These are phyloP conservation scores for Globisporangium emineosum DNA, from an alignment of 352 stramenopile species.

Conservation along the genomic window DNA sequence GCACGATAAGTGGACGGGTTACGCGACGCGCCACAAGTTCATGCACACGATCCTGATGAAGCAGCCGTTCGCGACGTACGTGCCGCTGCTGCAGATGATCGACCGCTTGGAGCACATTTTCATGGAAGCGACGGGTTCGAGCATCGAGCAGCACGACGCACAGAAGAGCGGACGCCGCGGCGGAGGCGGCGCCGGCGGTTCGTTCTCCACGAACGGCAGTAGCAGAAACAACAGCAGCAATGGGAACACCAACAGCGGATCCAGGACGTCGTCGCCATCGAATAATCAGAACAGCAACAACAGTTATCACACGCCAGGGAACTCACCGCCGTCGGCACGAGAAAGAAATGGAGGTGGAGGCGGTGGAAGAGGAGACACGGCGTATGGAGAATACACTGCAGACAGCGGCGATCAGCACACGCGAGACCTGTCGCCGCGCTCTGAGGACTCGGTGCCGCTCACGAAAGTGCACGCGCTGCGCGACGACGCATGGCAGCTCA, in stretches of 20 bases:
- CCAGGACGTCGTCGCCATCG: conserved; percentile 2
- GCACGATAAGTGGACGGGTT: conserved; percentile 90
- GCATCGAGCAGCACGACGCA: conserved; percentile 81
- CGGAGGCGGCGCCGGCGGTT: conserved; percentile 18
- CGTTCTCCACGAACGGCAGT: conserved; percentile 1
- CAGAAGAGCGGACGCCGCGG: conserved; percentile 46
- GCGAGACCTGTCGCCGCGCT: conserved; percentile 33
- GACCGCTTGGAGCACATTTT: conserved; percentile 86
- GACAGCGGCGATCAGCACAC: conserved; percentile 5
- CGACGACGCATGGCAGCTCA: conserved; percentile 69
- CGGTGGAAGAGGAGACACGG: neutral
- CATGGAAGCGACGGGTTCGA: conserved; percentile 83
- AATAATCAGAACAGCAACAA: conserved; percentile 7
- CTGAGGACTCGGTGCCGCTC: conserved; percentile 62
- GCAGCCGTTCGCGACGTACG: conserved; percentile 84
- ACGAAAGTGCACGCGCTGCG: conserved; percentile 71
- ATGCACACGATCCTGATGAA: conserved; percentile 90
- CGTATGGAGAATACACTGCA: conserved; percentile 2
- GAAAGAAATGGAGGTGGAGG: neutral
- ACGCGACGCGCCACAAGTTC: conserved; percentile 88
- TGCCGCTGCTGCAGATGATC: conserved; percentile 84
- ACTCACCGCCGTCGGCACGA: conserved; percentile 9
- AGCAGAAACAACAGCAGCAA: conserved; percentile 1
- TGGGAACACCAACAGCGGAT: neutral
- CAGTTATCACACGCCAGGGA: conserved; percentile 13